Evolutionary conservation across 441 rosid species (phyloP).

Genomic region (Gossypium gossypioides): DNA sequence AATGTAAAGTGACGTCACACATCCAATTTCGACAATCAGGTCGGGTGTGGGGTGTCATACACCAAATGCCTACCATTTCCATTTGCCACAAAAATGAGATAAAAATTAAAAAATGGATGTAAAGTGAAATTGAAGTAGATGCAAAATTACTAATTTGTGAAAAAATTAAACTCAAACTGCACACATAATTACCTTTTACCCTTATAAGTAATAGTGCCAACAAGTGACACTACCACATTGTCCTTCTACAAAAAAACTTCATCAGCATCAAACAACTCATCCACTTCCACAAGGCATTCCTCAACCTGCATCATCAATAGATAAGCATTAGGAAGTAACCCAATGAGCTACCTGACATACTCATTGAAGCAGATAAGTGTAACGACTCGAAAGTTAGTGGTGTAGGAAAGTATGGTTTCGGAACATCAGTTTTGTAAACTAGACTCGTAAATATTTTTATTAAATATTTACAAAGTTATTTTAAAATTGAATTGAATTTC

Average conservation of each 20-base stretch:
- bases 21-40: too few relatives aligned
- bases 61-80: neutral
- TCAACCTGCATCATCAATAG: conserved; percentile 41
- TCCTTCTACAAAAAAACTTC: conserved; percentile 92
- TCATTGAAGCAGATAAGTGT: neutral
- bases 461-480: too few relatives aligned
- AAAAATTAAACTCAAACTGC: neutral
- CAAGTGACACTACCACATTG: conserved; percentile 94
- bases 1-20: too few relatives aligned
- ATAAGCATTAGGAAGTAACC: neutral
- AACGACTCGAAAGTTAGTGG: too few relatives aligned
- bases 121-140: neutral
- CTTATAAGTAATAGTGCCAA: conserved; percentile 72
- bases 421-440: too few relatives aligned
- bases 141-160: neutral
- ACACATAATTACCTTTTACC: conserved; percentile 45
- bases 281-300: conserved; percentile 54
- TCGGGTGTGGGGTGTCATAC: too few relatives aligned
- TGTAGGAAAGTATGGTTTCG: too few relatives aligned
- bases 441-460: too few relatives aligned
- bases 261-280: conserved; percentile 78
- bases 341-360: neutral
- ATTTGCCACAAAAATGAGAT: neutral
- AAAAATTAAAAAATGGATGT: neutral
- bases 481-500: too few relatives aligned